These are phyloP conservation scores for Daldinia bambusicola DNA, from an alignment of 495 filamentous ascomycete species.

Conservation along the genomic window DNA sequence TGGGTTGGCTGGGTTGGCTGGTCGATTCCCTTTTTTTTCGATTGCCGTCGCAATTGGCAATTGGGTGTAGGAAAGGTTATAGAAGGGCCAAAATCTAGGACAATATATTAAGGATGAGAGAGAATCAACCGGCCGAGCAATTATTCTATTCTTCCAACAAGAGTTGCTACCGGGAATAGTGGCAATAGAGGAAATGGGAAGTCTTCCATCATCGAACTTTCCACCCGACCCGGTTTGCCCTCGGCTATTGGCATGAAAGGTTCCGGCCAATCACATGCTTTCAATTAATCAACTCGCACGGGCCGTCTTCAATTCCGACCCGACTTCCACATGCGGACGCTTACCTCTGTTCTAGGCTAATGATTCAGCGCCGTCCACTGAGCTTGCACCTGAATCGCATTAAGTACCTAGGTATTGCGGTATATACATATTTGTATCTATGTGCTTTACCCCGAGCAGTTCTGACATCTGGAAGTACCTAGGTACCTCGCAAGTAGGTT, in stretches of 20 bases:
- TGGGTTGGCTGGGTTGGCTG: neutral
- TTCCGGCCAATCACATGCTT: slow-evolving; percentile 46
- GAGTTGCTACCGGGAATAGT: slow-evolving; percentile 34
- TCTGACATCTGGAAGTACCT: too few species aligned
- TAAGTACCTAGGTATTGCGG: slow-evolving; percentile 2
- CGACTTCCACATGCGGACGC: slow-evolving; percentile 18
- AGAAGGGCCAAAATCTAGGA: neutral
- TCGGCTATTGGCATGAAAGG: slow-evolving; percentile 44
- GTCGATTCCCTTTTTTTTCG: slow-evolving; percentile 20
- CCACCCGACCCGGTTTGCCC: slow-evolving; percentile 49
- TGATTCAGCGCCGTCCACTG: neutral
- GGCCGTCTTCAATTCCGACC: slow-evolving; percentile 32
- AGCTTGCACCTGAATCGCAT: slow-evolving; percentile 18
- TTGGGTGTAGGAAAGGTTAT: neutral
- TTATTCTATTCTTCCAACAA: slow-evolving; percentile 25
- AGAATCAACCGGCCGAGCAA: slow-evolving; percentile 31
- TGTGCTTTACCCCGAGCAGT: too few species aligned
- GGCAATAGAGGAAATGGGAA: slow-evolving; percentile 38
- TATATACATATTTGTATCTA: neutral
- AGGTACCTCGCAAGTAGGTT: too few species aligned
- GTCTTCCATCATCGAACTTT: slow-evolving; percentile 35
- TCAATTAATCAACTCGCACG: slow-evolving; percentile 47
- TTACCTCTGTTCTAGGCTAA: neutral
- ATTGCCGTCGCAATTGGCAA: slow-evolving; percentile 7
- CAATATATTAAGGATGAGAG: slow-evolving; percentile 5